phyloP scores from a whole-genome alignment of 1,139 yeast genomes.

The Schizosaccharomyces versatilis region DNA sequence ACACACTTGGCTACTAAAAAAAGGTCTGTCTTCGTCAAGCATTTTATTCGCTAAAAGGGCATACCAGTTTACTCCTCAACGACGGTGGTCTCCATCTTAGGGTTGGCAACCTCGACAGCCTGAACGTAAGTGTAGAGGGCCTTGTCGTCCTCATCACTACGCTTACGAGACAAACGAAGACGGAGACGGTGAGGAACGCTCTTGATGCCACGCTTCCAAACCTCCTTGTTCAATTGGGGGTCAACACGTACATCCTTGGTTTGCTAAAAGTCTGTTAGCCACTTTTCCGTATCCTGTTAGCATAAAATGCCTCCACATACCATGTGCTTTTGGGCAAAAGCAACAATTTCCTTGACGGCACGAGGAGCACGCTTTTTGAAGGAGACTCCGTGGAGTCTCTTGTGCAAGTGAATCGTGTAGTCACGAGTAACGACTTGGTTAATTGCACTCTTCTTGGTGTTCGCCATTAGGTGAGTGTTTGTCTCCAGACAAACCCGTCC shows the following conservation, averaged over 20 bases:
- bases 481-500: background rate
- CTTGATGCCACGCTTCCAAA: constrained; percentile 99
- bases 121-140: constrained; percentile 95
- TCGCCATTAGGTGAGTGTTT: constrained; percentile 1
- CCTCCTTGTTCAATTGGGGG: constrained; percentile 93
- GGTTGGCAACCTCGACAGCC: constrained; percentile 82
- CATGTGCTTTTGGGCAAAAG: constrained; percentile 96
- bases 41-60: background rate
- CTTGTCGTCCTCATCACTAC: constrained; percentile 99
- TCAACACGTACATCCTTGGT: constrained; percentile 97
- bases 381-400: constrained; percentile 45
- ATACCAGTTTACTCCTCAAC: constrained; percentile 38
- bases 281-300: background rate
- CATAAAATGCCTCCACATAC: constrained; percentile 6
- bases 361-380: constrained; percentile 99
- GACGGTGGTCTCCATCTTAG: constrained; percentile 92
- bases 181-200: constrained; percentile 97
- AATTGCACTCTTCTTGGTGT: constrained; percentile 33
- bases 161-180: constrained; percentile 97
- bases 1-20: background rate
- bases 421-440: constrained; percentile 99
- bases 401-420: constrained; percentile 66
- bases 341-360: constrained; percentile 98
- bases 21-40: background rate
- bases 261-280: constrained; percentile 24